Conservation (phyloP, 805 yeast species). For the Tetrapisispora nanseiensis region DNA sequence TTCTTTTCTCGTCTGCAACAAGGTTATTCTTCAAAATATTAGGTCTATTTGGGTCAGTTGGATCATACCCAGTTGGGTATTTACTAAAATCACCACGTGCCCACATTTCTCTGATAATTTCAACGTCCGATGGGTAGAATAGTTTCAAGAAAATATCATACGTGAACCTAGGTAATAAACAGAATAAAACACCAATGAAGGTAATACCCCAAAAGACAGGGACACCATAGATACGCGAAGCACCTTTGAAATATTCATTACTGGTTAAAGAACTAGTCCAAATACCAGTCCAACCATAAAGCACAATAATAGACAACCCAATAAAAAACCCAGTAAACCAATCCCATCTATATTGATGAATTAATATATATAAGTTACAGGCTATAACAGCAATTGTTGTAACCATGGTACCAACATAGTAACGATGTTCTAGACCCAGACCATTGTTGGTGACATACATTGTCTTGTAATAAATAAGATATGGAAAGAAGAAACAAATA, state of each 20-base stretch:
- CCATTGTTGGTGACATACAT: constrained; percentile 44
- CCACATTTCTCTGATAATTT: constrained; percentile 65
- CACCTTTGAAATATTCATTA: constrained; percentile 60
- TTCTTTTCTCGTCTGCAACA: not conserved
- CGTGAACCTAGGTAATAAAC: constrained; percentile 60
- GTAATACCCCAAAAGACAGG: constrained; percentile 59
- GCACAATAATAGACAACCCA: constrained; percentile 45
- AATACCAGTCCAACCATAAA: constrained; percentile 72
- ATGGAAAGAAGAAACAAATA: constrained; percentile 67
- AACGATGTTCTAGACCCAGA: constrained; percentile 58
- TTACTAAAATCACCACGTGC: constrained; percentile 53
- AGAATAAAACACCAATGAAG: constrained; percentile 50
- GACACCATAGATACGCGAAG: constrained; percentile 53
- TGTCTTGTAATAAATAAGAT: constrained; percentile 38
- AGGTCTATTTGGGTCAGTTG: constrained; percentile 65
- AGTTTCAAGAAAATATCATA: constrained; percentile 46
- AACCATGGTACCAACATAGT: constrained; percentile 60
- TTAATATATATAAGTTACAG: constrained; percentile 54
- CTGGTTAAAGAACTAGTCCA: constrained; percentile 54
- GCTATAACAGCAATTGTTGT: constrained; percentile 58
- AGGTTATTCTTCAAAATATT: constrained; percentile 26
- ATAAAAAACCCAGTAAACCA: constrained; percentile 55
- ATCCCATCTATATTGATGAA: constrained; percentile 76
- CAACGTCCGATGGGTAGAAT: constrained; percentile 58
- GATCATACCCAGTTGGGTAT: constrained; percentile 63